Conservation (phyloP, 441 rosid genomes). For the Populus tomentosa region DNA sequence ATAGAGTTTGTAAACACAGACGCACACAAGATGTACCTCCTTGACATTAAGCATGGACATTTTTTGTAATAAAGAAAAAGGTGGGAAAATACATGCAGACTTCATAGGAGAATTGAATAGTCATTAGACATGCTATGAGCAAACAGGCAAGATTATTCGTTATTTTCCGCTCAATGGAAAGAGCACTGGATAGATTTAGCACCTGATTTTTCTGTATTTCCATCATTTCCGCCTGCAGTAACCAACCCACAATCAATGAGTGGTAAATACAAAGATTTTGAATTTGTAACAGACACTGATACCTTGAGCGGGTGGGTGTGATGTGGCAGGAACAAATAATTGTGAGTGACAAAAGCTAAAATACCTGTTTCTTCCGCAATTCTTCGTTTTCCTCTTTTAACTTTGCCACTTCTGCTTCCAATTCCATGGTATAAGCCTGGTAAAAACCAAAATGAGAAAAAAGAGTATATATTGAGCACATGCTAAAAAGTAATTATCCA, state of each 20-base stretch:
- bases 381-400: conserved; percentile 68
- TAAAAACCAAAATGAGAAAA: conserved; percentile 17
- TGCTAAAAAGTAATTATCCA: conserved; percentile 5
- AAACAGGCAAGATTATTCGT: not conserved
- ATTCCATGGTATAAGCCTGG: conserved; percentile 83
- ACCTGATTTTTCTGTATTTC: conserved; percentile 92
- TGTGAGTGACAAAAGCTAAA: not conserved
- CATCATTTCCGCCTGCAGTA: conserved; percentile 59
- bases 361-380: conserved; percentile 69
- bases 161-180: not conserved
- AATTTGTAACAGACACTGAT: not conserved
- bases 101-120: not conserved
- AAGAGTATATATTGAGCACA: not conserved
- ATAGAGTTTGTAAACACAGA: not conserved
- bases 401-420: conserved; percentile 84
- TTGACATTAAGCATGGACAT: no score
- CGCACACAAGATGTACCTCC: no score
- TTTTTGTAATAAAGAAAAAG: no score
- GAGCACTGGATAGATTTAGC: not conserved
- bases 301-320: not conserved
- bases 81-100: no score
- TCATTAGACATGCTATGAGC: not conserved
- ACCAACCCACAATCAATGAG: conserved; percentile 7
- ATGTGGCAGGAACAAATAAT: not conserved
- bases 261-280: not conserved